Evolutionary conservation across 257 asterid genomes (phyloP), one percentile per base, ranked within the genome.

Genomic region (Striga asiatica): DNA sequence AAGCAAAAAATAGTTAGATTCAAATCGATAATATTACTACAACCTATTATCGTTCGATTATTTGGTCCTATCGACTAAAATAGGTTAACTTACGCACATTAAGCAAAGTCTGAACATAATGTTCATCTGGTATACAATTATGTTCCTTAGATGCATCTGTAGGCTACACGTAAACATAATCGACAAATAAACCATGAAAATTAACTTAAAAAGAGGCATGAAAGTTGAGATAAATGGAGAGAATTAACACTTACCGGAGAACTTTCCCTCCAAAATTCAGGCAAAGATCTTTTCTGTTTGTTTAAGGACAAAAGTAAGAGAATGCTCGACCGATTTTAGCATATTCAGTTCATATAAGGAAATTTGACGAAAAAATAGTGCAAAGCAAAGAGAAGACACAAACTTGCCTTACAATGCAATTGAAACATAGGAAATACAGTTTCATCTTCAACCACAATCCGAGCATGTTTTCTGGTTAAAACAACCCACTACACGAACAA

Each of bases 81-180:
- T 24, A 25, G 34, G 60, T 56, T 49, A 19, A 67, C n/a, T n/a
- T n/a, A 69, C 97, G 73, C 77, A 88, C 98, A 28, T 94, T 73
- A 51, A 92, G 85, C 75, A 92, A 76, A 58, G 98, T 92, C 66
- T 76, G 97, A 66, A 92, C 94, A 68, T 92, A 92, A 64, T 92
- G 98, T 79, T 92, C 98, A 73, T 92, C 98, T 17, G 98, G 97
- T 80, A 92, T 81, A 58, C 98, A 92, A 67, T 92, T 88, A 70
- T 92, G 98, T 74, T 87, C 93, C 69, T 77, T 79, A 11, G 85
- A 83, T 52, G 69, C 59, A 25, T 79, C 87, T 24, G 83, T 74
- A 58, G 98, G 86, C 98, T 92, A 88, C 78, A 77, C 24, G 19
- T 42, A 8, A 58, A 39, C 51, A 13, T 8, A 50, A 19, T 4